phyloP scores from a whole-genome alignment of 768 basidiomycete genomes.

The Kwoniella dejecticola region DNA sequence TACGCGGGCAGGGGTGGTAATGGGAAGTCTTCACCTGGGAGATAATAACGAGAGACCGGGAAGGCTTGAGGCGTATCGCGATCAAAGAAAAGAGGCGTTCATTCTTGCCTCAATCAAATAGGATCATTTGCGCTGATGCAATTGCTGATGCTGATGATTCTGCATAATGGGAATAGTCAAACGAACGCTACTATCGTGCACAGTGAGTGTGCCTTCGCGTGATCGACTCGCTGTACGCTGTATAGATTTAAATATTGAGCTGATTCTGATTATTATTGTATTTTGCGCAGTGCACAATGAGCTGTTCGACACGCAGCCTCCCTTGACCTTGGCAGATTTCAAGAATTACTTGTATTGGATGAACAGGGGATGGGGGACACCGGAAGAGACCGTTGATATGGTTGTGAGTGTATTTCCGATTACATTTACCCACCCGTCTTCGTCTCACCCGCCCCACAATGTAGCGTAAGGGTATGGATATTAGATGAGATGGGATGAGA shows the following conservation, averaged over 20 bases:
- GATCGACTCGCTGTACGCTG: neutral
- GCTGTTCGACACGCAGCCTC: slow-evolving; percentile 37
- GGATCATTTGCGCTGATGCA: neutral
- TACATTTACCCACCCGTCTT: too few species aligned
- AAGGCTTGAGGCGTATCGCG: neutral
- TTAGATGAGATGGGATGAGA: too few species aligned
- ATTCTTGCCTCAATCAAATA: too few species aligned
- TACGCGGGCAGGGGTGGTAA: too few species aligned
- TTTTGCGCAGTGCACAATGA: slow-evolving; percentile 55
- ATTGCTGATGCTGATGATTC: slow-evolving; percentile 3
- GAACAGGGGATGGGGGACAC: slow-evolving; percentile 53
- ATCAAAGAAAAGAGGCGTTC: neutral
- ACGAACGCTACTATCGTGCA: slow-evolving; percentile 45
- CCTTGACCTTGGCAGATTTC: slow-evolving; percentile 48
- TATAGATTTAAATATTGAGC: too few species aligned
- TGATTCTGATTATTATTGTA: too few species aligned
- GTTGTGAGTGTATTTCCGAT: slow-evolving; percentile 41
- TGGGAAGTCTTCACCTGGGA: too few species aligned
- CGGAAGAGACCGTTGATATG: slow-evolving; percentile 45
- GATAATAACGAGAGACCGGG: neutral
- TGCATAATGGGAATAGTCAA: slow-evolving; percentile 27
- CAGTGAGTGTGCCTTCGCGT: slow-evolving; percentile 28
- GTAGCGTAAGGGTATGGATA: too few species aligned
- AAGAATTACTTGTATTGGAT: slow-evolving; percentile 55
- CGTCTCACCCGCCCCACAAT: too few species aligned